These are phyloP conservation scores for Vanrija sp. DNA, from an alignment of 1,284 basidiomycete species.

Conservation along the genomic window DNA sequence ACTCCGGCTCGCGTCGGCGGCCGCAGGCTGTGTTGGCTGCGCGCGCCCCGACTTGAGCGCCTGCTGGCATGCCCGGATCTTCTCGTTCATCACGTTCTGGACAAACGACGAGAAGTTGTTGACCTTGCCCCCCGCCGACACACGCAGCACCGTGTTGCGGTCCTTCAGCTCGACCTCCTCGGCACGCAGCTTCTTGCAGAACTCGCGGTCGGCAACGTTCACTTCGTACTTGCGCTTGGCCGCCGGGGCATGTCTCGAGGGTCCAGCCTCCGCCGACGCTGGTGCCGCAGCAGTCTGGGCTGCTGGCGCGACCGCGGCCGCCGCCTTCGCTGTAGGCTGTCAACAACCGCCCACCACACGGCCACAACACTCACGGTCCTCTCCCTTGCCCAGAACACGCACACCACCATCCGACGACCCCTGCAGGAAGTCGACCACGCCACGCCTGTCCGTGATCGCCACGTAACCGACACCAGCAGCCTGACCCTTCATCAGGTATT, in stretches of 20 bases:
- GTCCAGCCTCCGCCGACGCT: conserved; percentile 46
- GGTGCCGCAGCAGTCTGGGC: conserved; percentile 30
- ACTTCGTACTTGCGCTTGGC: conserved; percentile 72
- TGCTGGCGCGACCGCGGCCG: conserved; percentile 4
- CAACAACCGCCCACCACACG: background rate
- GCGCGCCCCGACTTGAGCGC: conserved; percentile 26
- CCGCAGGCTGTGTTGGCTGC: conserved; percentile 9
- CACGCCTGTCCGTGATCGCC: conserved; percentile 77
- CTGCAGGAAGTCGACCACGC: conserved; percentile 75
- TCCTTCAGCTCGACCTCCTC: conserved; percentile 43
- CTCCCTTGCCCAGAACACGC: conserved; percentile 59
- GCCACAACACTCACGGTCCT: conserved; percentile 53
- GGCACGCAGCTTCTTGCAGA: conserved; percentile 62
- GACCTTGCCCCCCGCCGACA: conserved; percentile 34
- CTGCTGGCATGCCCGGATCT: conserved; percentile 36
- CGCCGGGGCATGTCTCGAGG: conserved; percentile 51
- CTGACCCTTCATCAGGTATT: conserved; percentile 80
- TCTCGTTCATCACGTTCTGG: conserved; percentile 40
- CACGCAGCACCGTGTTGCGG: conserved; percentile 40
- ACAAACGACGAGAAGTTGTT: conserved; percentile 41
- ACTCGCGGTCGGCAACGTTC: conserved; percentile 70
- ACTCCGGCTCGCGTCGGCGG: conserved; percentile 34
- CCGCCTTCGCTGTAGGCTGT: conserved; percentile 4
- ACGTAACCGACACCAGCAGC: conserved; percentile 71
- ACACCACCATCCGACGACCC: conserved; percentile 55